Evolutionary conservation across 1,284 basidiomycete genomes (phyloP).

Genomic region (Vanrija pseudolonga): DNA sequence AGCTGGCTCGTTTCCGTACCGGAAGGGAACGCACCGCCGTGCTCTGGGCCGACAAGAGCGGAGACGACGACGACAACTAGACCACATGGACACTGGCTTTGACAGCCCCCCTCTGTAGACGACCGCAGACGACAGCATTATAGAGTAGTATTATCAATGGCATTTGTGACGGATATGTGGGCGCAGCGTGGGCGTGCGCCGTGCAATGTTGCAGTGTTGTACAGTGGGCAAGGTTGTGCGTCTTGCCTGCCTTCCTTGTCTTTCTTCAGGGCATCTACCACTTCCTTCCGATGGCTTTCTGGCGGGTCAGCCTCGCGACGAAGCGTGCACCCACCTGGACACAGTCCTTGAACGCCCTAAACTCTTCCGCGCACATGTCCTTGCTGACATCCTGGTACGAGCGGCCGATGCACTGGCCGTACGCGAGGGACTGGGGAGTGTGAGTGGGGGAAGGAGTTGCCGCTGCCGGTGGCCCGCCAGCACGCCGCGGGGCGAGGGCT

Average conservation of each 20-base stretch:
- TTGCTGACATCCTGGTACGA: constrained; percentile 49
- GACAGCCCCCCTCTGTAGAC: not conserved
- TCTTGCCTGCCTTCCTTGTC: not conserved
- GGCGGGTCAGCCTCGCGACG: not conserved
- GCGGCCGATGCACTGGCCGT: constrained; percentile 50
- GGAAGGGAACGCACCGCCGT: constrained; percentile 10
- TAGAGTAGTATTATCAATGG: constrained; percentile 3
- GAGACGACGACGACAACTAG: constrained; percentile 2
- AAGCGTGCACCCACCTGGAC: constrained; percentile 41
- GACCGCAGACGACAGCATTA: not conserved
- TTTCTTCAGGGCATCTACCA: constrained; percentile 27
- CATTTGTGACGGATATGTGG: not conserved
- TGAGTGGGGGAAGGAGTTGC: not conserved
- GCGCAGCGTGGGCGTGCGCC: not conserved
- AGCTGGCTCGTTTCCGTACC: constrained; percentile 25
- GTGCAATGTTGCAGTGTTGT: not conserved
- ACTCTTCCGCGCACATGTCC: constrained; percentile 51
- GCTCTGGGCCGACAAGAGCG: constrained; percentile 16
- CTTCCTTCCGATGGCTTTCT: constrained; percentile 43
- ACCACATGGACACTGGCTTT: too few species aligned
- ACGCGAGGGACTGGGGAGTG: constrained; percentile 44
- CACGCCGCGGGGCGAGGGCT: not conserved
- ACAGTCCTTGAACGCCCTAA: constrained; percentile 51
- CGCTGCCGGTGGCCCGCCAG: too few species aligned
- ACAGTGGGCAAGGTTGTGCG: not conserved